Base-by-base conservation (phyloP, 495 filamentous ascomycete species). In the Aspergillus kassunensis region DNA sequence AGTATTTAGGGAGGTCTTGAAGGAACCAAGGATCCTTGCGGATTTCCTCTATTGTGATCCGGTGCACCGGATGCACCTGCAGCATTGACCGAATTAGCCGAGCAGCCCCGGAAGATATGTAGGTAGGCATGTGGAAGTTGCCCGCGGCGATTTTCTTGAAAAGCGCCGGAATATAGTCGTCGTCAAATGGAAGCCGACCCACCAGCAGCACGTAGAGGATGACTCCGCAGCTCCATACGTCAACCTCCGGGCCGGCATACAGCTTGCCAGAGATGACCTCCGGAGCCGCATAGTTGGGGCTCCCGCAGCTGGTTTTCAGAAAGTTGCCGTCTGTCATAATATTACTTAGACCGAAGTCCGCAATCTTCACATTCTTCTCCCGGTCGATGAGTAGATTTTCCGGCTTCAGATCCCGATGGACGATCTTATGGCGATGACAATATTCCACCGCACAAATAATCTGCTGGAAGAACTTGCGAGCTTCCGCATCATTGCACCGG, bases 321-420 rank as follows among this genome's bases (percentile, higher is more conserved):
- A 98, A 98, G 63, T 97, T 98, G 8, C 93, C 93, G 61, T 98
- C 93, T 8, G 93, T 97, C 92, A 98, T 97, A 69, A 98, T 97
- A 63, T 98, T 98, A 73, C 92, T 97, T 45, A 98, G 74, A 47
- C 93, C 93, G 59, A 98, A 98, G 73, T 98, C 93, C 45, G 93
- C 93, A 68, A 98, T 97, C 75, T 98, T 98, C 60, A 98, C 93
- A 62, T 97, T 96, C 61, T 96, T 85, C 42, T 91, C 79, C 53
- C 90, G 85, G 70, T 98, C 93, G 55, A 98, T 83, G 37, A 98
- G 79, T 21, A 98, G 73, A 66, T 98, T 98, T 79, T 98, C 93
- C 6, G 93, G 93, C 66, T 98, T 98, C 56, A 98, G 73, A 69
- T 98, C 93, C 67, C 93, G 86, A 69, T 98, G 93, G 12, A 97